Evolutionary conservation across 202 grass and related monocot genomes (phyloP).

Genomic region (Schoenoplectus tabernaemontani): DNA sequence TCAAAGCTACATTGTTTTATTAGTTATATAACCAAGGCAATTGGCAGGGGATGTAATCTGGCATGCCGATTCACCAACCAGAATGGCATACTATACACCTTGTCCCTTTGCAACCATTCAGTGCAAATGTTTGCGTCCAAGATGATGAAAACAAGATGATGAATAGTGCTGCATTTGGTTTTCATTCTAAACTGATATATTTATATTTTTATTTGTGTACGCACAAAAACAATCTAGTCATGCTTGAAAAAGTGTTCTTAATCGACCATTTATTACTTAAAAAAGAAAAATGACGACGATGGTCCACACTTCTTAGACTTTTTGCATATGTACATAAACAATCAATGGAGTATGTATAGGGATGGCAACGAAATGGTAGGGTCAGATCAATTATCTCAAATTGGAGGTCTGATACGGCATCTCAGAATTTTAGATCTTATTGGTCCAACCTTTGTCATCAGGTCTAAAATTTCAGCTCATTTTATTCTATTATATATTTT

Average conservation of each 20-base stretch:
- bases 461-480: background rate
- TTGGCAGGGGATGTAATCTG: background rate
- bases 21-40: background rate
- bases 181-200: background rate
- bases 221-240: background rate
- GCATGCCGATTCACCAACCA: background rate
- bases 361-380: background rate
- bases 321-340: background rate
- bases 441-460: background rate
- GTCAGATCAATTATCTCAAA: background rate
- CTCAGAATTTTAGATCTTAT: background rate
- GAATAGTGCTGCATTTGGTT: background rate
- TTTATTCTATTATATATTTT: background rate
- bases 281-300: background rate
- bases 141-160: background rate
- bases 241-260: background rate
- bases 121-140: background rate
- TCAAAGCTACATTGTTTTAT: too few relatives aligned
- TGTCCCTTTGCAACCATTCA: constrained; percentile 9
- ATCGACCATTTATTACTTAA: background rate
- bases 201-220: background rate
- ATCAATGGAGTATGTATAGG: background rate
- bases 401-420: background rate
- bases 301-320: background rate
- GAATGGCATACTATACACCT: constrained; percentile 3